Evolutionary conservation across 768 basidiomycete genomes (phyloP), one percentile per base, ranked within the genome.

Genomic region (Coprinopsis cinerea): DNA sequence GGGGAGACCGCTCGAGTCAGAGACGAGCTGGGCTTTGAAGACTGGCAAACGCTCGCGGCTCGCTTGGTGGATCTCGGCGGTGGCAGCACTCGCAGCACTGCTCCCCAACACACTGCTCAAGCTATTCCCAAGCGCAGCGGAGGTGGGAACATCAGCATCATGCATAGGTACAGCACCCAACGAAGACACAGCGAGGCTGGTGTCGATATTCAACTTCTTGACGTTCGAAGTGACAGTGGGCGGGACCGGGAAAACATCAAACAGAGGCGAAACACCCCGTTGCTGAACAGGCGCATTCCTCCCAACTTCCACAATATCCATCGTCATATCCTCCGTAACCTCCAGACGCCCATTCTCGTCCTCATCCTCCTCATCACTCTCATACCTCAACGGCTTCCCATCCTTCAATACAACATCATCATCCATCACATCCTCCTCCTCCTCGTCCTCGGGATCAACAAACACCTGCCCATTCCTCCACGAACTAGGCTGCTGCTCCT

Each of bases 401-500:
- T 51, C 43, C 30, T 42, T 44, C 17, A 43, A 22, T 11, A 30
- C 43, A 10, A 27, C 50, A 2, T 47, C 51, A 9, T 47, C 45
- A 20, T 40, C 26, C 22, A 9, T 14, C 6, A 17, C 25, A 26
- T 49, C 39, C 5, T 34, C 45, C 2, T 52, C 51, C 9, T 47
- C 26, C 17, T 15, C 18, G 26, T 47, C n/a, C n/a, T n/a, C n/a
- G n/a, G n/a, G n/a, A n/a, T n/a, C n/a, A n/a, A n/a, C n/a, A n/a
- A n/a, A 25, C 11, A 54, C 46, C 67, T 4, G 67, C 64, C 20
- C 58, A 67, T 75, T 23, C 44, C 45, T n/a, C n/a, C n/a, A n/a
- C n/a, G n/a, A n/a, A n/a, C n/a, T n/a, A n/a, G n/a, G 52, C 30
- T 10, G 62, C 67, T 28, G 49, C 72, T 54, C 46, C 72, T 57